Base-by-base conservation (phyloP, 176 grass and related monocot genomes). In the Oropetium thomaeum region DNA sequence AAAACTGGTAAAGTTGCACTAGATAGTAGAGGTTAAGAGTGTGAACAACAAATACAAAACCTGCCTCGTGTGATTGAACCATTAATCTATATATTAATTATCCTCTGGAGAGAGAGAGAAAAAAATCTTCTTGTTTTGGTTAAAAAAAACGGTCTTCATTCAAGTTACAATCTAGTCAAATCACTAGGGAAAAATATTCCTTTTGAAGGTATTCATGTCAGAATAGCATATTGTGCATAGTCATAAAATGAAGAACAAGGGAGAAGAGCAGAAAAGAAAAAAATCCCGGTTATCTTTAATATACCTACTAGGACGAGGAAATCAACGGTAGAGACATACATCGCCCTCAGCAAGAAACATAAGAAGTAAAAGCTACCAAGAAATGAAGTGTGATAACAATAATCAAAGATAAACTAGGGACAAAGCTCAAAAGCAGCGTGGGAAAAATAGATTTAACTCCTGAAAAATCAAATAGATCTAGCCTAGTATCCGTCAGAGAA, bases 231-330 rank as follows among this genome's bases (percentile, higher is more conserved):
- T 32, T 31, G 58, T 51, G 41, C 48, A 54, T 75, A 45, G 27
- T 7, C 75, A 74, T 69, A 69, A 75, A 84, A 83, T 75, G 29
- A 64, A 64, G 69, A 58, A 45, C 37, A 70, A 42, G n/a, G 32
- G 55, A 23, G 8, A 51, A 62, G 68, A 33, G 22, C 76, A 23
- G 30, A 68, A 77, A 69, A 61, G 28, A 73, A 55, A 65, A 34
- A 61, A 19, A 26, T 69, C 37, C 19, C 2, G 7, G 30, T 17
- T 68, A 70, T 38, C 10, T 64, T 65, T 52, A 44, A n/a, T 30
- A 65, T 14, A 71, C 43, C 33, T 54, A 54, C n/a, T n/a, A n/a
- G n/a, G n/a, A n/a, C n/a, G 8, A 40, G 53, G 28, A 34, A 25
- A 26, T 8, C 4, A 76, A 62, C 1, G 10, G 19, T 33, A 62